Evolutionary conservation across 768 basidiomycete genomes (phyloP), one percentile per base, ranked within the genome.

Genomic region (Macrocybe gigantea): DNA sequence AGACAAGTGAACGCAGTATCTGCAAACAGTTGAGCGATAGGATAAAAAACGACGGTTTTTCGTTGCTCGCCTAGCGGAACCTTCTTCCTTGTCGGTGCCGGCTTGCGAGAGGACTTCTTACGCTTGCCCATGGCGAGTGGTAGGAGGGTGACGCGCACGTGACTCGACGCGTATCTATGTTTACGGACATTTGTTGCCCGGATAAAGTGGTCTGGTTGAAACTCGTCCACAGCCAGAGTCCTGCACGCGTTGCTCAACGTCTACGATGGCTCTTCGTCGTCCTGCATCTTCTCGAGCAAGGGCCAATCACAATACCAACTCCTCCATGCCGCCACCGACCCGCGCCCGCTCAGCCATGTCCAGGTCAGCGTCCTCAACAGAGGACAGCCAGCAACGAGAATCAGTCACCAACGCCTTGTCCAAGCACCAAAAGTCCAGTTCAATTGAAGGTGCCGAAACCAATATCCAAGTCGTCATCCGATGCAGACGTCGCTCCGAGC

Each of bases 391-490:
- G 22, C 22, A 22, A 22, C 22, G 22, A 22, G 22, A 22, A 22
- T 4, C 22, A 22, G 22, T 22, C 22, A 22, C 22, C 22, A 22
- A 22, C 22, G 22, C 2, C 22, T 22, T 22, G 22, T 4, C 22
- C 22, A 22, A 22, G 22, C 22, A 22, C 22, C 22, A 22, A 4
- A 22, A 22, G 22, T 1, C 22, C 4, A 22, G 4, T 29, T 44
- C 48, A 32, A 60, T 61, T 14, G 72, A 72, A n/a, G 80, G 78
- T 22, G 59, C 71, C 3, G 92, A 88, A 61, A 82, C 82, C 6
- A 91, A 96, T 59, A 98, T 99, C 9, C 87, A 92, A 64, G 95
- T 99, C 12, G 90, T 93, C 7, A 80, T 98, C 40, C 82, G 95
- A 12, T 95, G 89, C 63, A 76, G 95, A 60, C 81, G 81, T 33